Conservation (phyloP, 371 early-diverging fungal species). For the Gilbertella persicaria region DNA sequence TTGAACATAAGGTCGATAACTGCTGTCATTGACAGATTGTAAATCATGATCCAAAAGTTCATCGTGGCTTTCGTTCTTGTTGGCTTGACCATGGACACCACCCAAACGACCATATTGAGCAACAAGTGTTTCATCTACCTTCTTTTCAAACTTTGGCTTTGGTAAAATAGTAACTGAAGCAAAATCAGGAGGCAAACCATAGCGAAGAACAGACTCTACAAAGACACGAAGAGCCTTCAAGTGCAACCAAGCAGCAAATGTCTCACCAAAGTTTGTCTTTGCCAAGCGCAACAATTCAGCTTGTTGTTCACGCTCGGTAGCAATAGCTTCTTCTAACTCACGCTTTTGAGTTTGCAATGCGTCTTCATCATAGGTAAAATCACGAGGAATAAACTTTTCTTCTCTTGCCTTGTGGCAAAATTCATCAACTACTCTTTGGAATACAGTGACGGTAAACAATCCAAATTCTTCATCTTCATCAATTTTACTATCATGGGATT, state of each 20-base stretch:
- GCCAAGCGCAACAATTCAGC: slow-evolving; percentile 79
- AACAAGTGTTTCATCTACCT: slow-evolving; percentile 72
- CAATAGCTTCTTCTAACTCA: slow-evolving; percentile 70
- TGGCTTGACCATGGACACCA: slow-evolving; percentile 55
- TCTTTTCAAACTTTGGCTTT: slow-evolving; percentile 76
- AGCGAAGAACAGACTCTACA: slow-evolving; percentile 96
- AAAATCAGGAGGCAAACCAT: slow-evolving; percentile 96
- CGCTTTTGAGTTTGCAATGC: slow-evolving; percentile 75
- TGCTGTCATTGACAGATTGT: slow-evolving; percentile 79
- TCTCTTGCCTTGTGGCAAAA: slow-evolving; percentile 88
- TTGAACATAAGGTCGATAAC: slow-evolving; percentile 89
- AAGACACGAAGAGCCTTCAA: slow-evolving; percentile 91
- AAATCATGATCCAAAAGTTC: slow-evolving; percentile 80
- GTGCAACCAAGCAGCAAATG: slow-evolving; percentile 90
- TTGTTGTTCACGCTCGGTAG: slow-evolving; percentile 78
- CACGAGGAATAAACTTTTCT: slow-evolving; percentile 90
- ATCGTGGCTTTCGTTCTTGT: slow-evolving; percentile 44
- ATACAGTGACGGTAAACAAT: slow-evolving; percentile 91
- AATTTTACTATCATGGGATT: slow-evolving; percentile 60
- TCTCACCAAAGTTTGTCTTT: slow-evolving; percentile 93
- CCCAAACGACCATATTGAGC: slow-evolving; percentile 69
- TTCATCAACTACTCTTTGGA: slow-evolving; percentile 86
- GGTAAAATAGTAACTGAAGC: slow-evolving; percentile 81
- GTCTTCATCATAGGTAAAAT: slow-evolving; percentile 87
- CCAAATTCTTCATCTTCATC: slow-evolving; percentile 93